phyloP scores from a whole-genome alignment of 2,329 filamentous ascomycete genomes.

The Colletotrichum sp. region DNA sequence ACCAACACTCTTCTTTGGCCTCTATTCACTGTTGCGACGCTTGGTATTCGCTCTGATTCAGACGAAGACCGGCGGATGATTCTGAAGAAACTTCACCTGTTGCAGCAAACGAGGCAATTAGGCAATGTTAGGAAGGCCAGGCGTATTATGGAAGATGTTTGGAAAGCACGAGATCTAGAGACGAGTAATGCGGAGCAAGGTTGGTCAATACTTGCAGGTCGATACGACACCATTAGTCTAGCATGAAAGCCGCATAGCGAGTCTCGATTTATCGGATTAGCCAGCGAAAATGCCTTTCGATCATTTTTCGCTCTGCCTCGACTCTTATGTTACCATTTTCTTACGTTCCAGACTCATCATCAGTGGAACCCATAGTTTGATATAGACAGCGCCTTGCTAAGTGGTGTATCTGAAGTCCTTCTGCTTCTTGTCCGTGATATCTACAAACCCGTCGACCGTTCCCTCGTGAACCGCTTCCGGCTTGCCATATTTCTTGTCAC shows the following conservation, averaged over 20 bases:
- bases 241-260: neutral
- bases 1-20: neutral
- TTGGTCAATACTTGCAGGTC: neutral
- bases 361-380: too few relatives aligned
- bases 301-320: neutral
- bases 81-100: neutral
- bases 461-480: neutral
- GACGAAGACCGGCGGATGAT: constrained; percentile 13
- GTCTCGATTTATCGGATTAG: neutral
- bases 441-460: neutral
- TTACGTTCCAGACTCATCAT: too few relatives aligned
- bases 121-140: neutral
- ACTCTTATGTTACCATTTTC: neutral
- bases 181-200: neutral
- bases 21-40: neutral
- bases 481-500: neutral
- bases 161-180: neutral
- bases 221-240: neutral
- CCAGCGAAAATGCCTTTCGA: neutral
- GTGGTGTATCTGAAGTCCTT: neutral
- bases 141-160: neutral
- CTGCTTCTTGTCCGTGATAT: neutral
- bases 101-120: neutral
- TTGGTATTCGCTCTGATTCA: neutral
- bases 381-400: neutral